phyloP scores from a whole-genome alignment of 2,329 filamentous ascomycete species.

The Beauveria asiatica region DNA sequence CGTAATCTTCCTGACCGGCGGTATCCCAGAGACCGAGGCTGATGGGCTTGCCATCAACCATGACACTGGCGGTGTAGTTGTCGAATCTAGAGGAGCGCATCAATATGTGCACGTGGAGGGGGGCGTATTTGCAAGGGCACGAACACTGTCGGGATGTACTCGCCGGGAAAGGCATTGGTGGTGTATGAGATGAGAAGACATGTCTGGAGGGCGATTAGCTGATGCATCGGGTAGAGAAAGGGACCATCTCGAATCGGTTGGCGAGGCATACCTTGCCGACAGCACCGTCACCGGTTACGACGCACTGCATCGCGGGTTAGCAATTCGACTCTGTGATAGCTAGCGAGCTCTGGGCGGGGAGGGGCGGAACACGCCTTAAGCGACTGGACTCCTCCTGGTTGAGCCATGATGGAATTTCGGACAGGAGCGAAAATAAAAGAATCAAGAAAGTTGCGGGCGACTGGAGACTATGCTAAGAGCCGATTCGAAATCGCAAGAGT shows the following conservation, averaged over 20 bases:
- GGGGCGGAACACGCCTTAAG: slow-evolving; percentile 60
- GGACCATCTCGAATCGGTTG: not conserved
- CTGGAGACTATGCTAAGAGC: not conserved
- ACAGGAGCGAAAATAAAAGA: not conserved
- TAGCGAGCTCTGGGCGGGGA: slow-evolving; percentile 16
- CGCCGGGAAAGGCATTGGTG: slow-evolving; percentile 98
- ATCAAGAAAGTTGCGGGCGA: not conserved
- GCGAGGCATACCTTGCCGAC: slow-evolving; percentile 73
- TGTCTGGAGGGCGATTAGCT: slow-evolving; percentile 53
- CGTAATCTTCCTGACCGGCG: slow-evolving; percentile 97
- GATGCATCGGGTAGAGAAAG: not conserved
- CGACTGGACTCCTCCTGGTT: slow-evolving; percentile 78
- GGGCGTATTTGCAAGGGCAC: slow-evolving; percentile 25
- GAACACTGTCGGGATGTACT: slow-evolving; percentile 98
- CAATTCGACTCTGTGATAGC: slow-evolving; percentile 26
- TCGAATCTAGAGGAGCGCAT: slow-evolving; percentile 60
- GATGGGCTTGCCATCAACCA: slow-evolving; percentile 97
- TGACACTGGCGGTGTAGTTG: slow-evolving; percentile 98
- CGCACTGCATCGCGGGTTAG: slow-evolving; percentile 56
- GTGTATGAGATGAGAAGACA: slow-evolving; percentile 99
- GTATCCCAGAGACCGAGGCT: slow-evolving; percentile 98
- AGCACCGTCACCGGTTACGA: slow-evolving; percentile 98
- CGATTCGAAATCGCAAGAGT: not conserved
- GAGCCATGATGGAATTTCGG: slow-evolving; percentile 52
- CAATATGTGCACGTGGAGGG: slow-evolving; percentile 12